Evolutionary conservation across 176 grass and related monocot species (phyloP), one percentile per base, ranked within the genome.

Genomic region (Oryza glumipatula): DNA sequence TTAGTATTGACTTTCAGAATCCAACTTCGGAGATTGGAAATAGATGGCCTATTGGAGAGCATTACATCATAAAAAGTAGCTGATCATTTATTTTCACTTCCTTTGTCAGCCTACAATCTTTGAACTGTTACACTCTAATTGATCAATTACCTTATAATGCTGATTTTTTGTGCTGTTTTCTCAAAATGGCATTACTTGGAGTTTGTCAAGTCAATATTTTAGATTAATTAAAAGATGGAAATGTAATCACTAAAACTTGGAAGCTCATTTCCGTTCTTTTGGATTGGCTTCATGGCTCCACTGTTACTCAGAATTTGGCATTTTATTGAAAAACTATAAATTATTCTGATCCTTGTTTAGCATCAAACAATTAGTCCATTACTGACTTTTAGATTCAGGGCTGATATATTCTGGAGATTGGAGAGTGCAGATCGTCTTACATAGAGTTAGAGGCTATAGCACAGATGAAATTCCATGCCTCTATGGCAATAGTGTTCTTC

Each of bases 1-100:
- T 94, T 85, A 68, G 93, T 86, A 22, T 79, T 79, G 12, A 35
- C 76, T 5, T 84, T 54, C 19, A 60, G 56, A n/a, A 66, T 32
- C 44, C 32, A 76, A 70, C 49, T 11, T 60, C 73, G 51, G 5
- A 73, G 76, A 54, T 77, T 88, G 14, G 19, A 84, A 79, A 77
- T 45, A 77, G 16, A 56, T 35, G 24, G 11, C 64, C n/a, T 60
- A 61, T 75, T 44, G 6, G 16, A 79, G 79, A 36, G 4, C 0
- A 21, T 54, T 61, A 8, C 58, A 45, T 16, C 32, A 26, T 17
- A 52, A 39, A 39, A 65, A 80, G 2, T 52, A 33, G 5, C 26
- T 39, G 67, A 36, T 47, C 54, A 26, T 48, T 47, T 5, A 46
- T 80, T 80, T 80, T 4, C 19, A 75, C 36, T 83, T 68, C 61